Percentiles rank a stretch among this genome's conserved stretches.
Conservation (phyloP, 2,329 filamentous ascomycete genomes). For the Colletotrichum sp. region DNA sequence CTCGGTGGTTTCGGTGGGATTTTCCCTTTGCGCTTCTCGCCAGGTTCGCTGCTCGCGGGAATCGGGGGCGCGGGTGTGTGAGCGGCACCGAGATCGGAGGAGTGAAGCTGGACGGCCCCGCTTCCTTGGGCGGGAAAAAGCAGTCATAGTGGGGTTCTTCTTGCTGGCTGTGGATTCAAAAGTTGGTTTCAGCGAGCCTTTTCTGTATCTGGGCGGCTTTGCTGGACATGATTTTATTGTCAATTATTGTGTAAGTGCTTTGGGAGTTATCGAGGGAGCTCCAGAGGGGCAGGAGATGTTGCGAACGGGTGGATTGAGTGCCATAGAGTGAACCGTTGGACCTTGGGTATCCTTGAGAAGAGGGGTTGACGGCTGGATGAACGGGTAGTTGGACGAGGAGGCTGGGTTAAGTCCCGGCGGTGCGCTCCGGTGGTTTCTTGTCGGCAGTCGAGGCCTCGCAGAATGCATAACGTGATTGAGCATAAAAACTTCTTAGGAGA, state of each 20-base stretch:
- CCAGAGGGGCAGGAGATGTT: background rate
- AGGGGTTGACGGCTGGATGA: background rate
- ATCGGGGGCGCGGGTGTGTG: background rate
- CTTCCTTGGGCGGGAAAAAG: background rate
- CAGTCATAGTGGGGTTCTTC: constrained; percentile 1
- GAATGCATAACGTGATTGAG: background rate
- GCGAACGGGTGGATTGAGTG: background rate
- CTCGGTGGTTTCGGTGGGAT: background rate
- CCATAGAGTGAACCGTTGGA: background rate
- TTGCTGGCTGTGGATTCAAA: background rate
- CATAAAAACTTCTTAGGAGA: background rate
- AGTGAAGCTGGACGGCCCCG: background rate
- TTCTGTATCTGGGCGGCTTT: background rate
- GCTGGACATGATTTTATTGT: background rate
- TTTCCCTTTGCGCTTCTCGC: background rate
- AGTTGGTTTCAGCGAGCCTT: background rate
- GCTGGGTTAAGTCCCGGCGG: background rate
- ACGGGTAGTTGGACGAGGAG: background rate
- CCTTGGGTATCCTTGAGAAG: background rate
- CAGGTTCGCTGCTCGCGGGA: background rate
- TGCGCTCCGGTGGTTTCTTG: background rate
- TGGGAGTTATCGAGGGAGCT: background rate
- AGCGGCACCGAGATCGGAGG: constrained; percentile 14
- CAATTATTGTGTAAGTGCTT: background rate
- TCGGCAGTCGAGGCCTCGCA: background rate